phyloP scores from a whole-genome alignment of 805 yeast species.

The Tetrapisispora fleetii region DNA sequence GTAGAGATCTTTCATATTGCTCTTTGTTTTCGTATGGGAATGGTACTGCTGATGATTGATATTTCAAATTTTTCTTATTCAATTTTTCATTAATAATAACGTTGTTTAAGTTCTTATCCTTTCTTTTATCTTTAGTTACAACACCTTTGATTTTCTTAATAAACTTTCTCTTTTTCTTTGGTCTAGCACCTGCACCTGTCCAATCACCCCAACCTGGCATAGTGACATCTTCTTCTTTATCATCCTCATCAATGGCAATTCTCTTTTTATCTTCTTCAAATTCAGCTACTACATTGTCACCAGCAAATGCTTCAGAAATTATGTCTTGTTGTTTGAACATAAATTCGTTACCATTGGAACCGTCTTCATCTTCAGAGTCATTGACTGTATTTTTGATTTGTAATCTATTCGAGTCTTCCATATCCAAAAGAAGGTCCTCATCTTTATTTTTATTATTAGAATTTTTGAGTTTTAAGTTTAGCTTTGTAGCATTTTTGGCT shows the following conservation, averaged over 20 bases:
- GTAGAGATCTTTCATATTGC: slow-evolving; percentile 86
- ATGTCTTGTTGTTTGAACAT: slow-evolving; percentile 74
- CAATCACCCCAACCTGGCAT: slow-evolving; percentile 98
- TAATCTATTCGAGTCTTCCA: slow-evolving; percentile 40
- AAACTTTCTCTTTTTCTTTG: slow-evolving; percentile 48
- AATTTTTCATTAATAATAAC: slow-evolving; percentile 85
- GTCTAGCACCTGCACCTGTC: slow-evolving; percentile 46
- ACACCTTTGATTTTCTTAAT: slow-evolving; percentile 71
- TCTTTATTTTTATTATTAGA: slow-evolving; percentile 25
- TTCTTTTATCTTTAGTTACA: slow-evolving; percentile 57
- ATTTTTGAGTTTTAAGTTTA: neutral
- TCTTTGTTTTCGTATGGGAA: slow-evolving; percentile 89
- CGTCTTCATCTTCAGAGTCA: slow-evolving; percentile 37
- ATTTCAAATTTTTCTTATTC: slow-evolving; percentile 76
- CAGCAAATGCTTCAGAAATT: slow-evolving; percentile 89
- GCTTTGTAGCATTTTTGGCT: slow-evolving; percentile 25
- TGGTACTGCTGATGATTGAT: slow-evolving; percentile 84
- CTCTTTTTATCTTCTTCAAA: slow-evolving; percentile 69
- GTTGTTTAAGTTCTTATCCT: slow-evolving; percentile 63
- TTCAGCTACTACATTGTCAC: slow-evolving; percentile 80
- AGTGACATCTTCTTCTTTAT: slow-evolving; percentile 73
- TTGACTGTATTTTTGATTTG: slow-evolving; percentile 39
- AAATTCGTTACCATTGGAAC: slow-evolving; percentile 30
- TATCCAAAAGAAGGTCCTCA: slow-evolving; percentile 33
- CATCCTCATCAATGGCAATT: slow-evolving; percentile 67